Percentiles rank a stretch among this genome's conserved stretches.
Evolutionary conservation across 2,329 filamentous ascomycete genomes (phyloP).

Genomic region (Arthrobotrys sinensis): DNA sequence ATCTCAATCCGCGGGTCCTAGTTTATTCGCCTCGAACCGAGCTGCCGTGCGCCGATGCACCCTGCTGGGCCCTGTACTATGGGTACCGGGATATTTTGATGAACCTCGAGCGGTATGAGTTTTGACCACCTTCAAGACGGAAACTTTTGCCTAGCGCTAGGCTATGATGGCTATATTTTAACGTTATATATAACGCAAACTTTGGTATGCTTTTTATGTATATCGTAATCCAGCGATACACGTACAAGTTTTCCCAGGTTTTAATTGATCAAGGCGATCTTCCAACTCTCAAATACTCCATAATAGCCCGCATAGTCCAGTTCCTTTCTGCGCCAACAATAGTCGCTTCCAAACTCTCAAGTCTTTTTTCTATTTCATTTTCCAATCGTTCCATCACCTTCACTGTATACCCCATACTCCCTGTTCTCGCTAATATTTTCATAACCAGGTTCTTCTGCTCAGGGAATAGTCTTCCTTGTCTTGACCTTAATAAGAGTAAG

Average conservation of each 20-base stretch:
- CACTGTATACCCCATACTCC: conserved; percentile 30
- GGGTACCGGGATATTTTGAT: background rate
- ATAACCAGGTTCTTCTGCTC: conserved; percentile 37
- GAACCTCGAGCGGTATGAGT: too few species aligned
- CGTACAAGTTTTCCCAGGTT: background rate
- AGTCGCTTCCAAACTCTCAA: conserved; percentile 18
- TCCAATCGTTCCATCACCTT: conserved; percentile 21
- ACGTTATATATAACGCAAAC: conserved; percentile 8
- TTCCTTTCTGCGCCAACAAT: conserved; percentile 18
- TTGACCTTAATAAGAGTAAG: conserved; percentile 12
- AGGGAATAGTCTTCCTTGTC: conserved; percentile 16
- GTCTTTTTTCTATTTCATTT: conserved; percentile 29
- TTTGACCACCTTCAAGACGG: background rate
- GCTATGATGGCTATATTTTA: background rate
- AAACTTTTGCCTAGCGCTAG: background rate
- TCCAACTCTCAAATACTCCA: conserved; percentile 24
- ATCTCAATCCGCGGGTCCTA: background rate
- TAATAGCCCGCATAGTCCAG: conserved; percentile 34
- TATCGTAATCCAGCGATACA: background rate
- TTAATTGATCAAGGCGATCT: background rate
- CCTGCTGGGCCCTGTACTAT: background rate
- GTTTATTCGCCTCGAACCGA: conserved; percentile 8
- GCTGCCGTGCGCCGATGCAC: conserved; percentile 4
- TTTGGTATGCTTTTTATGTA: background rate
- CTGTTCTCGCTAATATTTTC: conserved; percentile 23